phyloP scores from a whole-genome alignment of 2,329 filamentous ascomycete genomes.

The Fusarium redolens region DNA sequence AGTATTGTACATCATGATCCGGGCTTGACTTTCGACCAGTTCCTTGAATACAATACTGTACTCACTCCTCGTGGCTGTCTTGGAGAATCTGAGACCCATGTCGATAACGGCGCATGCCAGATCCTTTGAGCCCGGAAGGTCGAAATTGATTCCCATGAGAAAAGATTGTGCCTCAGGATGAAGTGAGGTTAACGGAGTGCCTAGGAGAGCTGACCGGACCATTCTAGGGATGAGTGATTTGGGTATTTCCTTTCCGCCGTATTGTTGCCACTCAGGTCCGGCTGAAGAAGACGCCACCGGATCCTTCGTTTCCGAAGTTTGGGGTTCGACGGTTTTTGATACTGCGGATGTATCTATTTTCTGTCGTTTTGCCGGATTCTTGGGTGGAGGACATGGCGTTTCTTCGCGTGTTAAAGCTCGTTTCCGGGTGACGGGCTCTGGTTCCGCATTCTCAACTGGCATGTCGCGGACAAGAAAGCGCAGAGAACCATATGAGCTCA shows the following conservation, averaged over 20 bases:
- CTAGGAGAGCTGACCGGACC: constrained; percentile 5
- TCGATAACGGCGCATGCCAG: constrained; percentile 32
- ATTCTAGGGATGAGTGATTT: constrained; percentile 17
- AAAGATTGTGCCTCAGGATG: constrained; percentile 26
- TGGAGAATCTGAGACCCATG: constrained; percentile 28
- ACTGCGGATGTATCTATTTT: constrained; percentile 8
- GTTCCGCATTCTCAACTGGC: constrained; percentile 17
- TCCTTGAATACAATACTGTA: constrained; percentile 31
- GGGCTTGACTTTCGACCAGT: background rate
- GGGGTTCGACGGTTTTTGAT: background rate
- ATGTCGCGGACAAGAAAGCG: constrained; percentile 9
- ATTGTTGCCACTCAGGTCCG: constrained; percentile 14
- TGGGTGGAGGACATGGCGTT: constrained; percentile 2
- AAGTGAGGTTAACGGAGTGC: background rate
- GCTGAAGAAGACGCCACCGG: background rate
- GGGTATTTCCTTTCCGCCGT: background rate
- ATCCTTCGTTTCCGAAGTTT: background rate
- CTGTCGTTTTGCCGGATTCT: constrained; percentile 27
- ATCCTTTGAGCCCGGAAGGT: constrained; percentile 2
- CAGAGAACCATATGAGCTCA: constrained; percentile 15
- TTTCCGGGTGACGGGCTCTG: constrained; percentile 18
- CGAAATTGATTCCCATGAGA: constrained; percentile 19
- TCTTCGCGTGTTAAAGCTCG: constrained; percentile 27
- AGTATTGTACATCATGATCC: constrained; percentile 14
- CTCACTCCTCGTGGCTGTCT: constrained; percentile 27